Conservation (phyloP, 202 grass and related monocot species). For the Alloteropsis angusta region DNA sequence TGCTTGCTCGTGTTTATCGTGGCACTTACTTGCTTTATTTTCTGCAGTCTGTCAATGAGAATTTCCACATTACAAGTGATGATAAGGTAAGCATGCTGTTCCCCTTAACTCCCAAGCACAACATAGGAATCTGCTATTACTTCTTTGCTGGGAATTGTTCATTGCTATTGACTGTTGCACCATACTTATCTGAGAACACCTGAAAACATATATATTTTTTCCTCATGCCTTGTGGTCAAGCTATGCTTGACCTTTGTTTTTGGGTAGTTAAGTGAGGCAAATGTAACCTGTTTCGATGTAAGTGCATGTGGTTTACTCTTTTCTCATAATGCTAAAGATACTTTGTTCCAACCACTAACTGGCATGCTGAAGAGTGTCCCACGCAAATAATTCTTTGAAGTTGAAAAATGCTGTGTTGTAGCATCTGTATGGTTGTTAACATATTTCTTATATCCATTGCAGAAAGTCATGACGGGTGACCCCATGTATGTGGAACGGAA, state of each 20-base stretch:
- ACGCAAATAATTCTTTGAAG: constrained; percentile 2
- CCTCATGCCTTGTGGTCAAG: not conserved
- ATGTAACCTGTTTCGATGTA: not conserved
- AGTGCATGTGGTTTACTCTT: not conserved
- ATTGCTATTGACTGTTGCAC: not conserved
- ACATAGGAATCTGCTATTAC: constrained; percentile 5
- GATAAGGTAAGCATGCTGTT: constrained; percentile 45
- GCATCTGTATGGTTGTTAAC: constrained; percentile 13
- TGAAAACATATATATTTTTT: not conserved
- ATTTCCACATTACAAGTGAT: constrained; percentile 72
- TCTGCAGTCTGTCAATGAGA: constrained; percentile 65
- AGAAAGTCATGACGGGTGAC: constrained; percentile 56
- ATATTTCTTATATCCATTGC: constrained; percentile 29
- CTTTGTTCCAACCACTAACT: not conserved
- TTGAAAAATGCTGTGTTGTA: not conserved
- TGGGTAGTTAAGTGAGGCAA: not conserved
- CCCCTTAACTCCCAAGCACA: not conserved
- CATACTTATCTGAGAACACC: not conserved
- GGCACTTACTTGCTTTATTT: constrained; percentile 16
- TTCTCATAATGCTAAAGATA: not conserved
- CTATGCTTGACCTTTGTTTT: not conserved
- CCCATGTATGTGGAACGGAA: constrained; percentile 78
- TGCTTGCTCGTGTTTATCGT: constrained; percentile 4
- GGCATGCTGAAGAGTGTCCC: not conserved
- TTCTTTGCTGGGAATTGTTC: not conserved